Conservation (phyloP, 805 yeast species). For the Candida glaebosa region DNA sequence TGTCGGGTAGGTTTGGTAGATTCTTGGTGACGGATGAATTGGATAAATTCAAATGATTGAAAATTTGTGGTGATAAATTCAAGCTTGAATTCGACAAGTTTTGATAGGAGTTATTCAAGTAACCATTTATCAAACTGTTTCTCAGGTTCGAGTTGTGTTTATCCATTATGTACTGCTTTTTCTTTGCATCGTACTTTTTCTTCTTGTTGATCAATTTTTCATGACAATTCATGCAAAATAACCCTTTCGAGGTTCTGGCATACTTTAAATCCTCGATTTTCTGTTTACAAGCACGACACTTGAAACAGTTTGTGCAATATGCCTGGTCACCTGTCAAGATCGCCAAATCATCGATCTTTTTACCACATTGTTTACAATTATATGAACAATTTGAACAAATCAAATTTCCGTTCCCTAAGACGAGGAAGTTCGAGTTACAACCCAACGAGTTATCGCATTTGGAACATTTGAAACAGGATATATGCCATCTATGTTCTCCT, state of each 20-base stretch:
- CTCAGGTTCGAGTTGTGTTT: neutral
- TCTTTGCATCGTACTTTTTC: constrained; percentile 54
- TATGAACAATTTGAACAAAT: constrained; percentile 93
- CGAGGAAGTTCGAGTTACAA: constrained; percentile 84
- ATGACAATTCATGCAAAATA: constrained; percentile 92
- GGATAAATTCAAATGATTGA: neutral
- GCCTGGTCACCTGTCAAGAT: constrained; percentile 94
- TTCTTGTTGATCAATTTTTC: constrained; percentile 75
- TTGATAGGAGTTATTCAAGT: constrained; percentile 2
- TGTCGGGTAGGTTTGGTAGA: constrained; percentile 6
- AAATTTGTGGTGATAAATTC: neutral
- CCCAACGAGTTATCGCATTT: constrained; percentile 77
- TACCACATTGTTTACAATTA: constrained; percentile 78
- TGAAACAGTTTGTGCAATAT: constrained; percentile 85
- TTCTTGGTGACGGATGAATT: neutral
- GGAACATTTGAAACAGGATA: constrained; percentile 86
- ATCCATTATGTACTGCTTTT: constrained; percentile 18
- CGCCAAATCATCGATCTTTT: constrained; percentile 89
- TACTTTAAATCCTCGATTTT: constrained; percentile 85
- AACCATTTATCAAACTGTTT: constrained; percentile 3
- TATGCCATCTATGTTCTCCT: constrained; percentile 95
- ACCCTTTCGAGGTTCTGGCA: constrained; percentile 89
- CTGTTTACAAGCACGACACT: constrained; percentile 81
- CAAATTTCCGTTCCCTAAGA: constrained; percentile 86
- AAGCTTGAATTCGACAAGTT: constrained; percentile 2